Conservation (phyloP, 2,329 filamentous ascomycete species). For the Cordyceps javanica region DNA sequence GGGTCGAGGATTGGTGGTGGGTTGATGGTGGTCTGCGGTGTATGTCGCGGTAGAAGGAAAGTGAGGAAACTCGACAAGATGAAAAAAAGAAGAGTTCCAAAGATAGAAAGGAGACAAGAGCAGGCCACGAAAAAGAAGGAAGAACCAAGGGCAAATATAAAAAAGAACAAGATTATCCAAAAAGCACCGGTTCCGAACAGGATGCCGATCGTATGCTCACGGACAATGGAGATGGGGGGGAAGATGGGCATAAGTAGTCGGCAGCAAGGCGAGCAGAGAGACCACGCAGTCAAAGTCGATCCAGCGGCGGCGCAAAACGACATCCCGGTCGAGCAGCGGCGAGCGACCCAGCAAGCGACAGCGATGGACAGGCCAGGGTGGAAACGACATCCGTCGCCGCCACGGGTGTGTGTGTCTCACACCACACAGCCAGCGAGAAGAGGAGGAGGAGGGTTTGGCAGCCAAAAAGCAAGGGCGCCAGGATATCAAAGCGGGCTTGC, state of each 20-base stretch:
- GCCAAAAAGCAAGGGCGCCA: background rate
- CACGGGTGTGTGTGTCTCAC: constrained; percentile 12
- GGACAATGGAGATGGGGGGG: constrained; percentile 34
- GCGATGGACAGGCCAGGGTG: constrained; percentile 11
- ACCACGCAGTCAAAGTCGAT: constrained; percentile 4
- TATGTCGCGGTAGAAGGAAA: constrained; percentile 34
- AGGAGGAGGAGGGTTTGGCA: background rate
- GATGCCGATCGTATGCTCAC: constrained; percentile 43
- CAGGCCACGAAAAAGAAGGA: constrained; percentile 44
- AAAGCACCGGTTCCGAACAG: constrained; percentile 35
- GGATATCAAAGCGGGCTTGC: constrained; percentile 11
- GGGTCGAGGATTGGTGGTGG: background rate
- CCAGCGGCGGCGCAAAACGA: background rate
- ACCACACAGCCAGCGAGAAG: constrained; percentile 2
- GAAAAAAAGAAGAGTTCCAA: constrained; percentile 20
- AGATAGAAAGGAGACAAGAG: constrained; percentile 16
- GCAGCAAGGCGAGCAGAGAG: background rate
- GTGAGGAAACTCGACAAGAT: constrained; percentile 38
- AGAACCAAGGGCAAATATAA: constrained; percentile 43
- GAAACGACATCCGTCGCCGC: constrained; percentile 12
- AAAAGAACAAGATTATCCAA: constrained; percentile 37
- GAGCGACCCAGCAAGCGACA: constrained; percentile 11
- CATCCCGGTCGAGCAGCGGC: constrained; percentile 4
- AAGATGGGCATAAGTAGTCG: constrained; percentile 42
- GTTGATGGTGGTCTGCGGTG: background rate